phyloP scores from a whole-genome alignment of 257 asterid genomes.

The Nicotiana obtusifolia region DNA sequence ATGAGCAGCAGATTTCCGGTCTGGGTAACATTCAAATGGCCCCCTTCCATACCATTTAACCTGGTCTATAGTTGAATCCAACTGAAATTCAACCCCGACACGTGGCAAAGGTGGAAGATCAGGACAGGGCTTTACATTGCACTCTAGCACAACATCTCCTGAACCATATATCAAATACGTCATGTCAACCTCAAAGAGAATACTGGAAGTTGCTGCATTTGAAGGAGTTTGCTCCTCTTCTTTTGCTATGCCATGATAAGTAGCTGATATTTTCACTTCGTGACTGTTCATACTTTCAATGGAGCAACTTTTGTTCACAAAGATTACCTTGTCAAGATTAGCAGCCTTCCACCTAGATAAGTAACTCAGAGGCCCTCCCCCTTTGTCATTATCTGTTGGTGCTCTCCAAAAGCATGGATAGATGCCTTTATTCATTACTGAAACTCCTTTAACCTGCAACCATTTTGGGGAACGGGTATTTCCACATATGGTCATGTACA shows the following conservation, averaged over 20 bases:
- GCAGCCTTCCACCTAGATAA: slow-evolving; percentile 72
- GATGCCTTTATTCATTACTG: slow-evolving; percentile 64
- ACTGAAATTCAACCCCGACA: slow-evolving; percentile 74
- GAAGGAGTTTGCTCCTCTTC: slow-evolving; percentile 28
- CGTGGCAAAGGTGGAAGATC: slow-evolving; percentile 94
- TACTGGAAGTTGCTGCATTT: slow-evolving; percentile 22
- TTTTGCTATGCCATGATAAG: slow-evolving; percentile 44
- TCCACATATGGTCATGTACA: background rate
- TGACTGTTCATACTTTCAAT: slow-evolving; percentile 34
- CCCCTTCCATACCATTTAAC: slow-evolving; percentile 89
- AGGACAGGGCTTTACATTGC: slow-evolving; percentile 57
- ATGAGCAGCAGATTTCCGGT: slow-evolving; percentile 87
- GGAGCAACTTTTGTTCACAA: slow-evolving; percentile 50
- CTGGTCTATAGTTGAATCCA: slow-evolving; percentile 66
- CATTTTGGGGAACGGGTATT: background rate
- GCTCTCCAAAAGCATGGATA: slow-evolving; percentile 98
- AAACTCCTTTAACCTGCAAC: slow-evolving; percentile 56
- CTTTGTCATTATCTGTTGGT: slow-evolving; percentile 95
- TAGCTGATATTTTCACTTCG: slow-evolving; percentile 47
- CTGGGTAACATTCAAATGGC: slow-evolving; percentile 97
- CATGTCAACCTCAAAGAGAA: slow-evolving; percentile 46
- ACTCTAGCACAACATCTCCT: slow-evolving; percentile 77
- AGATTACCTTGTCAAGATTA: slow-evolving; percentile 45
- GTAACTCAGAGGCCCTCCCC: slow-evolving; percentile 70
- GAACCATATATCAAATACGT: slow-evolving; percentile 61